Conservation (phyloP, 208 protist genomes). For the Trypanosoma vivax region DNA sequence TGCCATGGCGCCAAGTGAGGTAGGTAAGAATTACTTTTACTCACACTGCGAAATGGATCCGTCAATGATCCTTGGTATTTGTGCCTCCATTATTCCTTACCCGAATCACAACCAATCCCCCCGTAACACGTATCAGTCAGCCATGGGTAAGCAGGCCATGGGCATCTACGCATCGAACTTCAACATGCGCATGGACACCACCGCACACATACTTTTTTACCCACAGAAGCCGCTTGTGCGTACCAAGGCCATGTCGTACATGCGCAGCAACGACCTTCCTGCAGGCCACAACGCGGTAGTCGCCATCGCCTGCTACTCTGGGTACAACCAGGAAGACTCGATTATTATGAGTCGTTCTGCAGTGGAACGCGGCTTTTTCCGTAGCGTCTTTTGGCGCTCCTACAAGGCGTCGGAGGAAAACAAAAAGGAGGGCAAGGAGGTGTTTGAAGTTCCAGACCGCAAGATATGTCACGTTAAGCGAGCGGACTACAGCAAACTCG, state of each 20-base stretch:
- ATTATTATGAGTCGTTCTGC: conserved; percentile 95
- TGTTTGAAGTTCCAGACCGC: conserved; percentile 91
- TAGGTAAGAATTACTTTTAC: conserved; percentile 83
- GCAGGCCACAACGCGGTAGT: conserved; percentile 95
- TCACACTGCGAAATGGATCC: conserved; percentile 98
- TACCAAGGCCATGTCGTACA: conserved; percentile 91
- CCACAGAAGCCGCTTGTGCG: conserved; percentile 92
- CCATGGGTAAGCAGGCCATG: conserved; percentile 98
- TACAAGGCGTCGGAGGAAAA: conserved; percentile 89
- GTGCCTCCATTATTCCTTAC: conserved; percentile 96
- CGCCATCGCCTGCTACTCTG: conserved; percentile 95
- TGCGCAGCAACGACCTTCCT: conserved; percentile 94
- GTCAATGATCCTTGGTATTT: conserved; percentile 95
- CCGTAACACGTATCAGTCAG: conserved; percentile 95
- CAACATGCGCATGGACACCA: conserved; percentile 91
- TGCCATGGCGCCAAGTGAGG: conserved; percentile 45
- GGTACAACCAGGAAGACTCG: conserved; percentile 99
- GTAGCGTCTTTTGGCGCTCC: conserved; percentile 84
- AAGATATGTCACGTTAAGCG: conserved; percentile 80
- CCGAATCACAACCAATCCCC: conserved; percentile 96
- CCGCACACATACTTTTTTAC: conserved; percentile 94
- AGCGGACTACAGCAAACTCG: conserved; percentile 93
- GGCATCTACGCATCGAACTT: conserved; percentile 93
- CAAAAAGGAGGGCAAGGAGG: conserved; percentile 66
- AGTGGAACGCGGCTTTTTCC: conserved; percentile 93